phyloP scores from a whole-genome alignment of 805 yeast species.

The Zygosaccharomyces bisporus region DNA sequence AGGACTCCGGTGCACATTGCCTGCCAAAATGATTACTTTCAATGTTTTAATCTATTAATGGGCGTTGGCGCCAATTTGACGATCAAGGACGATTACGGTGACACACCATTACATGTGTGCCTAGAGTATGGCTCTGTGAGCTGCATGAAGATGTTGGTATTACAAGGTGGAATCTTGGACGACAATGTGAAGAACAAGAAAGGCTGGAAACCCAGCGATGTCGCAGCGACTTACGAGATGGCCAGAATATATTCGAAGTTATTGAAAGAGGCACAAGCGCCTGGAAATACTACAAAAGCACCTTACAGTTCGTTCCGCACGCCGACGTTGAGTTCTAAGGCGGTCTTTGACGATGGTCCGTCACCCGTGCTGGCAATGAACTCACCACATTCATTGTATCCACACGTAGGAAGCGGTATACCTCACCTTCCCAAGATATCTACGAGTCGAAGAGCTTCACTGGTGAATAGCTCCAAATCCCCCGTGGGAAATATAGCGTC shows the following conservation, averaged over 20 bases:
- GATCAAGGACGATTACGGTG: constrained; percentile 66
- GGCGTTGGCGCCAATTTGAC: constrained; percentile 77
- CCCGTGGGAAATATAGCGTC: constrained; percentile 20
- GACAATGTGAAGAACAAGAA: constrained; percentile 46
- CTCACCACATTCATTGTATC: constrained; percentile 23
- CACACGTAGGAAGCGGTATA: constrained; percentile 9
- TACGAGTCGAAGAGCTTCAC: constrained; percentile 25
- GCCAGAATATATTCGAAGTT: constrained; percentile 40
- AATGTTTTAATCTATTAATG: constrained; percentile 59
- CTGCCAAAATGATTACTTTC: constrained; percentile 53
- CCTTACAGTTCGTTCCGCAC: constrained; percentile 26
- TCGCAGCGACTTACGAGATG: constrained; percentile 51
- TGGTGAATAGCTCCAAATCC: constrained; percentile 14
- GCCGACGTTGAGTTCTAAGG: constrained; percentile 25
- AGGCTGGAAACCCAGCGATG: constrained; percentile 66
- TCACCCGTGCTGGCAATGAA: constrained; percentile 29
- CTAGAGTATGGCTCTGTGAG: constrained; percentile 62
- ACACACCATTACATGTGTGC: constrained; percentile 83
- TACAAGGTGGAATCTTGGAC: constrained; percentile 44
- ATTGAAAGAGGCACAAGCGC: constrained; percentile 22
- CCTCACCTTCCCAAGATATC: constrained; percentile 27
- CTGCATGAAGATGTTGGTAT: constrained; percentile 51
- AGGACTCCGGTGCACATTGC: constrained; percentile 70
- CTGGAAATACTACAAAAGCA: constrained; percentile 19
- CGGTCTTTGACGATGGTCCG: constrained; percentile 31